Evolutionary conservation across 495 filamentous ascomycete genomes (phyloP).

Genomic region (Poronia punctata): DNA sequence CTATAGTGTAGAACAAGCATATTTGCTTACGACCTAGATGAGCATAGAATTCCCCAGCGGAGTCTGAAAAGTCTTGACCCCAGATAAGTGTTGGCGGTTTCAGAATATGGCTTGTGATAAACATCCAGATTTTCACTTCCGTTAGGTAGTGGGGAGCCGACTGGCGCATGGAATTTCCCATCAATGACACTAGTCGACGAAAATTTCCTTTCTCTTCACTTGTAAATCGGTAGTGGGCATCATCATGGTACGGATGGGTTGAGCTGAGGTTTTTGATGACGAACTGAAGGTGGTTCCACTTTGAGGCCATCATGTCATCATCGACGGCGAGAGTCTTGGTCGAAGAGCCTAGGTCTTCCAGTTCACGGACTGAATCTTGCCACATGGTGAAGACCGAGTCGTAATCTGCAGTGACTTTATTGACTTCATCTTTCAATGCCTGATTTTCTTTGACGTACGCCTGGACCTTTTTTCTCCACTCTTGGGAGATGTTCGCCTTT

Average conservation of each 20-base stretch:
- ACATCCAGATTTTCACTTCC: neutral
- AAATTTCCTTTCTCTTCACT: neutral
- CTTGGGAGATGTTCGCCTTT: too few relatives aligned
- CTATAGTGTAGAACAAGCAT: neutral
- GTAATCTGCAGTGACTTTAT: neutral
- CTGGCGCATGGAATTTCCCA: neutral
- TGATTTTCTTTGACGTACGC: neutral
- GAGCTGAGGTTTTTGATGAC: neutral
- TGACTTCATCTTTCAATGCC: neutral
- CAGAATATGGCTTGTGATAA: neutral
- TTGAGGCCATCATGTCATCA: neutral
- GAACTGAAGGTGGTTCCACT: constrained; percentile 3
- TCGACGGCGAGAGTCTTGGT: neutral
- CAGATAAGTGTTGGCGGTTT: neutral
- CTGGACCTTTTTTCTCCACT: too few relatives aligned
- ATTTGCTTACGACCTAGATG: neutral
- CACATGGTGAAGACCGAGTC: neutral
- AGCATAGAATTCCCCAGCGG: neutral
- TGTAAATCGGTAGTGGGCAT: neutral
- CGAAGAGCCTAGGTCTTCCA: neutral
- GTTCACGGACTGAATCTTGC: neutral
- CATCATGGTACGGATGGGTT: neutral
- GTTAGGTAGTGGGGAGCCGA: too few relatives aligned
- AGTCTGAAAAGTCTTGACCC: neutral
- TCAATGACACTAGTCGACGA: neutral